Conservation (phyloP, 805 yeast species). For the Wickerhamiella parazyma region DNA sequence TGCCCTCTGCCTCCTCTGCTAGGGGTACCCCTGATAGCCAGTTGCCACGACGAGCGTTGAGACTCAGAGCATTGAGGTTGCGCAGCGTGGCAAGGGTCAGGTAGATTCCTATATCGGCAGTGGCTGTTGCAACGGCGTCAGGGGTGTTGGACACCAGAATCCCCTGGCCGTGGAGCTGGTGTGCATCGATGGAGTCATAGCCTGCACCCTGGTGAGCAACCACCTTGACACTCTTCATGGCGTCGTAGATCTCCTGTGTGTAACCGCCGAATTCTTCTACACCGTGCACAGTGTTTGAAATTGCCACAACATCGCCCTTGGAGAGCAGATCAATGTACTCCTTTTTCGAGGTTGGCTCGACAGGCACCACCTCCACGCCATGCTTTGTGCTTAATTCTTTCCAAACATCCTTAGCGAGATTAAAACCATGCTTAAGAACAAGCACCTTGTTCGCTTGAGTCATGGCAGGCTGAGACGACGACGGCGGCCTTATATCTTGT, state of each 20-base stretch:
- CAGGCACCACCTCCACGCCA: conserved; percentile 34
- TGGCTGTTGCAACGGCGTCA: conserved; percentile 38
- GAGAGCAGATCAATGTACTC: conserved; percentile 31
- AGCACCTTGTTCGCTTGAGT: conserved; percentile 33
- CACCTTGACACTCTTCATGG: conserved; percentile 31
- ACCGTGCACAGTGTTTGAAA: conserved; percentile 35
- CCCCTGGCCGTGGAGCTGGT: conserved; percentile 29
- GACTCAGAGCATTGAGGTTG: conserved; percentile 33
- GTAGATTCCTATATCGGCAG: conserved; percentile 44
- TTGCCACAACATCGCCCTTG: conserved; percentile 27
- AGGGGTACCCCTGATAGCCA: conserved; percentile 34
- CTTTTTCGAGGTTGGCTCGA: conserved; percentile 29
- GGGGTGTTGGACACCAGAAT: conserved; percentile 44
- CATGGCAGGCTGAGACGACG: too few relatives aligned
- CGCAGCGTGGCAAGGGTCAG: conserved; percentile 40
- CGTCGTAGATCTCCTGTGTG: conserved; percentile 32
- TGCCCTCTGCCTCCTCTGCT: conserved; percentile 39
- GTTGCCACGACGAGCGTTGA: conserved; percentile 31
- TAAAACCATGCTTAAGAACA: conserved; percentile 46
- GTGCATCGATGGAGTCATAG: conserved; percentile 35
- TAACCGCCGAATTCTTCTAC: conserved; percentile 31
- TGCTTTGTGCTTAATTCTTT: conserved; percentile 32
- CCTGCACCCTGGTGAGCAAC: conserved; percentile 46
- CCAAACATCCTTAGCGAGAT: conserved; percentile 53
- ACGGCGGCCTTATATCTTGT: too few relatives aligned